Conservation (phyloP, 2,329 filamentous ascomycete species). For the Ascochyta fabae region DNA sequence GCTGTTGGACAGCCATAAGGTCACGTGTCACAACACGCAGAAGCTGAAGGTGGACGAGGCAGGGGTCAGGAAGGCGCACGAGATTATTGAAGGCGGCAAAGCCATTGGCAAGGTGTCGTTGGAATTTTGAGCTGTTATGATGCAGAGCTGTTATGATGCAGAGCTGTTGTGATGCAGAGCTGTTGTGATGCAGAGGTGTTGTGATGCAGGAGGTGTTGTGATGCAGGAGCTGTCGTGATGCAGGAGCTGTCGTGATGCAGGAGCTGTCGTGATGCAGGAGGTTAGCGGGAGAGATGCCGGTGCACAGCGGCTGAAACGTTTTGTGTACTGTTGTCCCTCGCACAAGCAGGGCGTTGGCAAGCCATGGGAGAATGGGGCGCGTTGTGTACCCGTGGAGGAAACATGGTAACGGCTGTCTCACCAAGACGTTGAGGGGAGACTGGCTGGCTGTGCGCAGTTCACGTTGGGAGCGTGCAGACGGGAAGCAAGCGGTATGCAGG, state of each 20-base stretch:
- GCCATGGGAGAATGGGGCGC: neutral
- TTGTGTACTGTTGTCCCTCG: neutral
- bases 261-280: neutral
- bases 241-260: too few species aligned
- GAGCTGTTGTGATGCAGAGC: too few species aligned
- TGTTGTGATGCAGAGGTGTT: too few species aligned
- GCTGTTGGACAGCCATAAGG: conserved; percentile 45
- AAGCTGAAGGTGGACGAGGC: conserved; percentile 46
- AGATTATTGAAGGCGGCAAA: conserved; percentile 47
- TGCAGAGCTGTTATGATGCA: too few species aligned
- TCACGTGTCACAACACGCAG: conserved; percentile 51
- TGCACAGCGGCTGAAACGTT: neutral
- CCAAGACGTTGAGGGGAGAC: neutral
- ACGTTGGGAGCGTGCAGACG: too few species aligned
- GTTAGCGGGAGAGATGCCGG: neutral
- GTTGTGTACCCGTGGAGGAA: neutral
- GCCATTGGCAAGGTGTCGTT: conserved; percentile 48
- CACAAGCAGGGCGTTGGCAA: too few species aligned
- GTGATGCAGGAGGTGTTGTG: too few species aligned
- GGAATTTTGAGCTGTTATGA: neutral
- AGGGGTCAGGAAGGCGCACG: conserved; percentile 51
- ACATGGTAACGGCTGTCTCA: neutral
- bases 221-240: too few species aligned
- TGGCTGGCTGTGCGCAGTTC: too few species aligned
- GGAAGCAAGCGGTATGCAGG: neutral